Percentiles rank a stretch among this genome's conserved stretches.
Evolutionary conservation across 805 yeast species (phyloP).

Genomic region (Yarrowia sp.): DNA sequence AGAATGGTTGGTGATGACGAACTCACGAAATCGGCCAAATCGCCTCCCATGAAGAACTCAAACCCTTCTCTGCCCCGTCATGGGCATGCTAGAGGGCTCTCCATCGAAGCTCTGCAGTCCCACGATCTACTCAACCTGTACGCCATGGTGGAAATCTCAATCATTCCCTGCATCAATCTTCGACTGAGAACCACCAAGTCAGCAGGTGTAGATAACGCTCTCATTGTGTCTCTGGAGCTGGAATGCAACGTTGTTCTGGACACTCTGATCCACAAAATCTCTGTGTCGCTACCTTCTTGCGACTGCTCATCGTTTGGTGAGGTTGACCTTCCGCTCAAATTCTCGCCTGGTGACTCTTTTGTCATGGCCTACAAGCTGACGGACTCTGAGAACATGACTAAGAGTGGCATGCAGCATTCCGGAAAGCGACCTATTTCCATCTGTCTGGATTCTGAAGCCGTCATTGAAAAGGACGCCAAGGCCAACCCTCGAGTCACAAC

Average conservation of each 20-base stretch:
- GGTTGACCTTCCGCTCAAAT: slow-evolving; percentile 46
- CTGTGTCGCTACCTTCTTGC: slow-evolving; percentile 45
- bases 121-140: slow-evolving; percentile 20
- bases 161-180: slow-evolving; percentile 54
- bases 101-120: slow-evolving; percentile 26
- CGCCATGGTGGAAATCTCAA: slow-evolving; percentile 45
- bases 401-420: slow-evolving; percentile 21
- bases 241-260: slow-evolving; percentile 56
- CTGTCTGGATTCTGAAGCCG: slow-evolving; percentile 21
- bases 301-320: slow-evolving; percentile 43
- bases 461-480: slow-evolving; percentile 10
- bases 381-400: slow-evolving; percentile 23
- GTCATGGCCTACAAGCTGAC: slow-evolving; percentile 46
- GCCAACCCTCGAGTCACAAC: slow-evolving; percentile 30
- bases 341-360: slow-evolving; percentile 47
- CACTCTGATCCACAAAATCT: slow-evolving; percentile 41
- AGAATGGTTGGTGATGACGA: slow-evolving; percentile 29
- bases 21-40: neutral
- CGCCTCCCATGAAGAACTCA: slow-evolving; percentile 16
- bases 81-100: slow-evolving; percentile 28
- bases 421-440: slow-evolving; percentile 26
- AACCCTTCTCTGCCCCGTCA: slow-evolving; percentile 13
- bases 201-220: slow-evolving; percentile 55
- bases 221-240: slow-evolving; percentile 58
- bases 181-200: slow-evolving; percentile 58